Base-by-base conservation (phyloP, 2,329 filamentous ascomycete species). In the Fusarium tanahbumbuense region DNA sequence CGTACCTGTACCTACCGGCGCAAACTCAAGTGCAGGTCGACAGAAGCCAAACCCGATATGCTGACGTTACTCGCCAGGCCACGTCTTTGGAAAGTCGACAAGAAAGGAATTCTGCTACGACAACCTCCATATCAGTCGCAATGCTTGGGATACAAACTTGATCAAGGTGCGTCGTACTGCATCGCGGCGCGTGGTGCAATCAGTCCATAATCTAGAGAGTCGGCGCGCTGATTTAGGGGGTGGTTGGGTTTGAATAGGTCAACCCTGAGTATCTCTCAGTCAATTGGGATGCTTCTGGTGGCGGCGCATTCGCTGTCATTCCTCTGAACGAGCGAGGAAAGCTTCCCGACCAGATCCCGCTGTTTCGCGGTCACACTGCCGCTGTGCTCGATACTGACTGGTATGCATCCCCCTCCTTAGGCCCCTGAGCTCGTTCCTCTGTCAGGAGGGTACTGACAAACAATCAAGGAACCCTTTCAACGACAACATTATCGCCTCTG, bases 91-190 rank as follows among this genome's bases (percentile, higher is more conserved):
- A 80, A 96, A 97, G 84, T 85, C 93, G 69, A 97, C 94, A 73
- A 91, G 93, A 83, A 98, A 97, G 88, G 96, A 99, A 81, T 93
- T 93, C 88, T 98, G 94, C 86, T 99, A 98, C 84, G 96, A 99
- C 83, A 98, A 98, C 82, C 86, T 99, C 75, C 93, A 93, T 80
- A 93, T 99, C 82, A 98, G 94, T 78, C 93, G 92, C 83, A 99
- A 99, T 90, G 96, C 96, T 59, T 99, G 96, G 96, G 96, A 99
- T 82, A 98, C 94, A 77, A 99, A 99, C 84, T 85, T 99, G 78
- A 88, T 98, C 84, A 98, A 98, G 91, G 94, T 97, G 81, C 80
- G 86, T 72, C 84, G 98, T 98, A 91, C 93, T 97, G 81, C 80
- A 86, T 71, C 45, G 56, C 45, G 57, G 56, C 65, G 53, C 47